Evolutionary conservation across 2,329 filamentous ascomycete species (phyloP).

Genomic region (Penicillium carneum): DNA sequence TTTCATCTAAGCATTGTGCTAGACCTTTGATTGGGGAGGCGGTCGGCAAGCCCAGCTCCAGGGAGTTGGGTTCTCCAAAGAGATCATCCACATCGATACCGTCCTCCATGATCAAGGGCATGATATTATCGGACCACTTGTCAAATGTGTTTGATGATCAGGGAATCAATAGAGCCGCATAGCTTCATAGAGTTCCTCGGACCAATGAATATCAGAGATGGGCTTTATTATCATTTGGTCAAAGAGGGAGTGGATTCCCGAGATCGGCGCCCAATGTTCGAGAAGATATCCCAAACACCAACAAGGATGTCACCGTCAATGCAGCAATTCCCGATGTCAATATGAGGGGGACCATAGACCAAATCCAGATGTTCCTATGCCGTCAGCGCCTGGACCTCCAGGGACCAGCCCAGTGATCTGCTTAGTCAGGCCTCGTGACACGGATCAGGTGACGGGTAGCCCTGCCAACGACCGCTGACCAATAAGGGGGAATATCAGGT

Average conservation of each 20-base stretch:
- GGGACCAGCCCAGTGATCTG: constrained; percentile 19
- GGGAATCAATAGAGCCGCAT: constrained; percentile 30
- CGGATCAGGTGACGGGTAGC: constrained; percentile 31
- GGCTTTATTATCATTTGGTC: constrained; percentile 16
- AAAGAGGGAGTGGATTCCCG: neutral
- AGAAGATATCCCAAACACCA: neutral
- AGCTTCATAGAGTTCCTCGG: constrained; percentile 16
- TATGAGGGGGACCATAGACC: constrained; percentile 7
- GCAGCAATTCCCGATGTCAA: constrained; percentile 2
- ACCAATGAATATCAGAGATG: constrained; percentile 11
- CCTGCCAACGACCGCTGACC: constrained; percentile 30
- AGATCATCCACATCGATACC: constrained; percentile 73
- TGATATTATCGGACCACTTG: constrained; percentile 34
- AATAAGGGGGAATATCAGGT: constrained; percentile 13
- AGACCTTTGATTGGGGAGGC: constrained; percentile 70
- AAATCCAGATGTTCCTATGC: constrained; percentile 14
- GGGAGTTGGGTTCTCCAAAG: constrained; percentile 70
- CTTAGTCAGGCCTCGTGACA: constrained; percentile 26
- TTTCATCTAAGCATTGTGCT: constrained; percentile 75
- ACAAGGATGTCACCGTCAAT: neutral
- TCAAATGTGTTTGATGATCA: constrained; percentile 13
- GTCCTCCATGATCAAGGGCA: constrained; percentile 65
- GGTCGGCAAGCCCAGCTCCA: constrained; percentile 63
- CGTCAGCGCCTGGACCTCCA: constrained; percentile 17
- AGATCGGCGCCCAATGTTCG: constrained; percentile 1